These are phyloP conservation scores for Pseudomassariella vexata DNA, from an alignment of 2,329 filamentous ascomycete species.

Conservation along the genomic window DNA sequence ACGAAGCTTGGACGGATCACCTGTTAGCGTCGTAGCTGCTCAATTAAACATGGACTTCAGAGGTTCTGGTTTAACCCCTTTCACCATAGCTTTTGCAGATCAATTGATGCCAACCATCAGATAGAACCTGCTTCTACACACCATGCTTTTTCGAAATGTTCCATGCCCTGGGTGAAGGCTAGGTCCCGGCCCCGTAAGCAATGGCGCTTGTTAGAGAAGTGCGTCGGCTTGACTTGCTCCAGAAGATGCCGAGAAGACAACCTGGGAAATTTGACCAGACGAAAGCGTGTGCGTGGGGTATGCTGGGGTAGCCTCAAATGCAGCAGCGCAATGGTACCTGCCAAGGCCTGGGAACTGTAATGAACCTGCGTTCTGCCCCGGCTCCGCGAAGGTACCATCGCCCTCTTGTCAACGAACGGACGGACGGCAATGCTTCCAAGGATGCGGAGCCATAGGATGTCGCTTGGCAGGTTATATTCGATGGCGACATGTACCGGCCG, in stretches of 20 bases:
- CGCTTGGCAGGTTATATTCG: too few species aligned
- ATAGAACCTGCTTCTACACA: conserved; percentile 7
- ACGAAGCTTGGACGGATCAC: neutral
- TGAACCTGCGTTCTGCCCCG: too few species aligned
- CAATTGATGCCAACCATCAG: neutral
- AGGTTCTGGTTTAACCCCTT: neutral
- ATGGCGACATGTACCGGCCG: too few species aligned
- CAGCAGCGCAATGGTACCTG: too few species aligned
- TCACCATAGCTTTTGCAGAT: neutral
- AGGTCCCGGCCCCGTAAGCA: conserved; percentile 21
- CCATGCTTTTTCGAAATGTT: conserved; percentile 10
- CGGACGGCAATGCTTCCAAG: too few species aligned
- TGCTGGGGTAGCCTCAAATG: too few species aligned
- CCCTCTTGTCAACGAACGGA: too few species aligned
- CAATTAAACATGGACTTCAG: neutral
- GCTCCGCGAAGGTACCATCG: too few species aligned
- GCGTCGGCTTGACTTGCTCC: conserved; percentile 31
- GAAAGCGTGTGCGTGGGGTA: too few species aligned
- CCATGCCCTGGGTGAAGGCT: conserved; percentile 12
- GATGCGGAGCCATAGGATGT: too few species aligned
- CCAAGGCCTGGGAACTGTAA: too few species aligned
- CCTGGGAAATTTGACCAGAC: too few species aligned
- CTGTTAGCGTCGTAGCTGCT: neutral
- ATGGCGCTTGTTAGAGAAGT: conserved; percentile 28
- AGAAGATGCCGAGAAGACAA: conserved; percentile 17